Evolutionary conservation across 768 basidiomycete genomes (phyloP).

Genomic region (Panaeolus papilionaceus): DNA sequence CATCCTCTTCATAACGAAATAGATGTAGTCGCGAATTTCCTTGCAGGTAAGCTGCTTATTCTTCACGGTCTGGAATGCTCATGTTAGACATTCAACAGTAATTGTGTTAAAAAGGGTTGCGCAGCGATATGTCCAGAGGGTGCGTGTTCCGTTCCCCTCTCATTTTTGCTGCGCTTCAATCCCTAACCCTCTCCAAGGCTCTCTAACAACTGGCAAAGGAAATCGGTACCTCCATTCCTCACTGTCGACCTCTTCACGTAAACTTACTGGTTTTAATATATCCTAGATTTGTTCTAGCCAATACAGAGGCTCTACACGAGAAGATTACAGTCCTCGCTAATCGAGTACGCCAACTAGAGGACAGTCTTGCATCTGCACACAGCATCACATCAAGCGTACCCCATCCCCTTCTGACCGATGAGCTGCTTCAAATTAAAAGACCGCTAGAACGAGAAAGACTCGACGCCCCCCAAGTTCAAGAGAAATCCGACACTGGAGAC

Average conservation of each 20-base stretch:
- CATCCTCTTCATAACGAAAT: slow-evolving; percentile 15
- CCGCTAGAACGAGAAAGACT: slow-evolving; percentile 69
- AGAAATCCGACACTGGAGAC: slow-evolving; percentile 56
- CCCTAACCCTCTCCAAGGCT: slow-evolving; percentile 45
- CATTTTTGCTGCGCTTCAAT: slow-evolving; percentile 23
- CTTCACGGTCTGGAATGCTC: too few relatives aligned
- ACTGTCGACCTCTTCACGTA: slow-evolving; percentile 15
- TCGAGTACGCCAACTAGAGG: slow-evolving; percentile 73
- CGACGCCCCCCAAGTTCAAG: slow-evolving; percentile 40
- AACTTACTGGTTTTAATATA: slow-evolving; percentile 6
- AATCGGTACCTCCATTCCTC: slow-evolving; percentile 54
- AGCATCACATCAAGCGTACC: slow-evolving; percentile 48
- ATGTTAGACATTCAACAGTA: slow-evolving; percentile 37
- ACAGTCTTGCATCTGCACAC: slow-evolving; percentile 64
- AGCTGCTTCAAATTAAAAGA: slow-evolving; percentile 69
- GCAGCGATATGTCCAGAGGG: slow-evolving; percentile 73
- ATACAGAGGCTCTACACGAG: slow-evolving; percentile 72
- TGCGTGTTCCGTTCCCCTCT: slow-evolving; percentile 28
- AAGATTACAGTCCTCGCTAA: slow-evolving; percentile 66
- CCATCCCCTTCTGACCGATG: slow-evolving; percentile 66
- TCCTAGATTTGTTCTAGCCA: slow-evolving; percentile 70
- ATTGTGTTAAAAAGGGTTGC: slow-evolving; percentile 65
- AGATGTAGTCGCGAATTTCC: slow-evolving; percentile 73
- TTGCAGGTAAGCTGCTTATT: slow-evolving; percentile 52
- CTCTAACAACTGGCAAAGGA: slow-evolving; percentile 75